These are phyloP conservation scores for Pyricularia sp. DNA, from an alignment of 2,329 filamentous ascomycete species.

Conservation along the genomic window DNA sequence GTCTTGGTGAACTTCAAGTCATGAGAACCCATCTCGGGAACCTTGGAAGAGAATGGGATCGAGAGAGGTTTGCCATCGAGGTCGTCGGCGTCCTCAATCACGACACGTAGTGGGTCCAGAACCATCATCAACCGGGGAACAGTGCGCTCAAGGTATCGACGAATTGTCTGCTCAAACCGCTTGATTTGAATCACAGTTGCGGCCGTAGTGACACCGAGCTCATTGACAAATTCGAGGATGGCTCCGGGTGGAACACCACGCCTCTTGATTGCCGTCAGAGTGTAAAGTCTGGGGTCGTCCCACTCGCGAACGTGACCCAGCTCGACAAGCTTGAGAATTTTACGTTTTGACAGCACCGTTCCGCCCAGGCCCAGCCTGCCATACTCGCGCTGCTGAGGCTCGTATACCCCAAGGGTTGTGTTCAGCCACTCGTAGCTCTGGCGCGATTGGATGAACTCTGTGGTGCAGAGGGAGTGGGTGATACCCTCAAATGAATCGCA, in stretches of 20 bases:
- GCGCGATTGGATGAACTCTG: conserved; percentile 77
- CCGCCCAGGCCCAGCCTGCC: conserved; percentile 63
- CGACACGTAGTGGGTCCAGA: conserved; percentile 72
- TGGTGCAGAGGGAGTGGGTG: conserved; percentile 87
- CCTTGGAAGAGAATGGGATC: conserved; percentile 75
- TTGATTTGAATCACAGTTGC: conserved; percentile 69
- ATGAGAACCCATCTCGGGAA: conserved; percentile 56
- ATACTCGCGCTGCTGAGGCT: conserved; percentile 90
- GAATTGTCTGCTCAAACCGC: conserved; percentile 78
- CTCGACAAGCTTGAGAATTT: conserved; percentile 70
- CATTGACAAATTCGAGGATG: conserved; percentile 81
- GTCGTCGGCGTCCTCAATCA: conserved; percentile 70
- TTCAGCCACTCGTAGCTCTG: conserved; percentile 88
- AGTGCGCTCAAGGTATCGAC: conserved; percentile 77
- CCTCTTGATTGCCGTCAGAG: conserved; percentile 72
- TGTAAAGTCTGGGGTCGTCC: conserved; percentile 88
- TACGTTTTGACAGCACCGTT: conserved; percentile 80
- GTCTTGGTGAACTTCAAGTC: conserved; percentile 59
- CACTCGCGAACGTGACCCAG: conserved; percentile 73
- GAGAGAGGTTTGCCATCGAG: conserved; percentile 52
- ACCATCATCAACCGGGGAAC: conserved; percentile 87
- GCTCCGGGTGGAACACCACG: conserved; percentile 82
- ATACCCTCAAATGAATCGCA: conserved; percentile 90
- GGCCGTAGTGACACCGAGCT: conserved; percentile 81
- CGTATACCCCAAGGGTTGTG: conserved; percentile 70